phyloP scores from a whole-genome alignment of 78 protist species.

The Dictyostelium brefeldianum region DNA sequence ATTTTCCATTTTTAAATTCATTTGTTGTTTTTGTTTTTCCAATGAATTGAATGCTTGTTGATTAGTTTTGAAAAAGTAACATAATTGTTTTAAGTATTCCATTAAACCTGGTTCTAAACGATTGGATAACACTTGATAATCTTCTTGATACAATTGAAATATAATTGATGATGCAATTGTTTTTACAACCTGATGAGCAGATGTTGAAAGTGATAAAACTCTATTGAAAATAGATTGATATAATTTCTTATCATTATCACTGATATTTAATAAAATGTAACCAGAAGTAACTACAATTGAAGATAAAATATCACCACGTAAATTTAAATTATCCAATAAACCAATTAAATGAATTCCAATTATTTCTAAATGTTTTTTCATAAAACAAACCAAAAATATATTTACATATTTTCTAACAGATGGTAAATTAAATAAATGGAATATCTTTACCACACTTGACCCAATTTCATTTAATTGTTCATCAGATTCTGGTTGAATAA shows the following conservation, averaged over 20 bases:
- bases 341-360: slow-evolving; percentile 25
- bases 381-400: slow-evolving; percentile 43
- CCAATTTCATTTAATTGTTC: slow-evolving; percentile 26
- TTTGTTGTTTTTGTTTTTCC: slow-evolving; percentile 20
- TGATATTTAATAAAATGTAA: slow-evolving; percentile 10
- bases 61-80: slow-evolving; percentile 40
- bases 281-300: slow-evolving; percentile 38
- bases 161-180: slow-evolving; percentile 18
- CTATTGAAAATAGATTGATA: slow-evolving; percentile 20
- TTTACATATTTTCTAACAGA: slow-evolving; percentile 60
- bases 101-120: not conserved
- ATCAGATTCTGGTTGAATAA: not conserved
- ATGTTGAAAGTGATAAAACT: slow-evolving; percentile 26
- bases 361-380: slow-evolving; percentile 3
- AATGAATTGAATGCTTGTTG: slow-evolving; percentile 39
- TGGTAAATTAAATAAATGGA: slow-evolving; percentile 54
- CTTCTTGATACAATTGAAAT: not conserved
- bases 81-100: slow-evolving; percentile 31
- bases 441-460: not conserved
- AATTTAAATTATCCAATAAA: slow-evolving; percentile 42
- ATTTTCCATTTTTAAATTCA: not conserved
- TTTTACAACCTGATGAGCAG: slow-evolving; percentile 49
- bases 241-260: not conserved
- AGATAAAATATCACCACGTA: slow-evolving; percentile 68
- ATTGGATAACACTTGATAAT: not conserved